Evolutionary conservation across 176 grass and related monocot species (phyloP), one percentile per base, ranked within the genome.

Genomic region (Cenchrus americanus): DNA sequence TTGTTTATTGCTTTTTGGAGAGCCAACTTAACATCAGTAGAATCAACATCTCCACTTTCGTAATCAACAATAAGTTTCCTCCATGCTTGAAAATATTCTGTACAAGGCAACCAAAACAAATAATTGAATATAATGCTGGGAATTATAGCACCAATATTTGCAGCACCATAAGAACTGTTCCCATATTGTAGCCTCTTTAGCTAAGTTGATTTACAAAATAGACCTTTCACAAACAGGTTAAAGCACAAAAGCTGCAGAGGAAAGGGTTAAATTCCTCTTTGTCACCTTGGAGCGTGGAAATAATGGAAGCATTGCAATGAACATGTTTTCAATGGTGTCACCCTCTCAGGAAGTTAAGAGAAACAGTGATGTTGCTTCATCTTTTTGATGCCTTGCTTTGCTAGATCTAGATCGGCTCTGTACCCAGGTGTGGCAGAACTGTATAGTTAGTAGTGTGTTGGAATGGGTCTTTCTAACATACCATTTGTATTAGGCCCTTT

Each of bases 11-110:
- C 87, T 81, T 86, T 88, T 72, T 63, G 6, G 72, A 94, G 70
- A 62, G 87, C 84, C 43, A 80, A 54, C 73, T 94, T 94, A 55
- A 92, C 60, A 83, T 94, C 87, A 24, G 42, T 85, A 52, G 87
- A 80, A 83, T 90, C 66, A 15, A 94, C 76, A 71, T 14, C 53
- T 18, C 87, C 89, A 44, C 81, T 92, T 62, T 73, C 82, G 68
- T 92, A 92, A 75, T 84, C 89, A 69, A 14, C 40, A 60, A 79
- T 69, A 62, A 94, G 57, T n/a, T 57, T 92, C 89, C 83, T 92
- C 89, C 68, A 92, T 86, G 70, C 81, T 88, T 9, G 54, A 61
- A 22, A 71, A 94, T 71, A 76, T 76, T 78, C 89, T 94, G 77
- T 30, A 32, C 13, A 64, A 64, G 32, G 22, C 13, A 23, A 57